Evolutionary conservation across 257 asterid genomes (phyloP).

Genomic region (Ophiorrhiza pumila): DNA sequence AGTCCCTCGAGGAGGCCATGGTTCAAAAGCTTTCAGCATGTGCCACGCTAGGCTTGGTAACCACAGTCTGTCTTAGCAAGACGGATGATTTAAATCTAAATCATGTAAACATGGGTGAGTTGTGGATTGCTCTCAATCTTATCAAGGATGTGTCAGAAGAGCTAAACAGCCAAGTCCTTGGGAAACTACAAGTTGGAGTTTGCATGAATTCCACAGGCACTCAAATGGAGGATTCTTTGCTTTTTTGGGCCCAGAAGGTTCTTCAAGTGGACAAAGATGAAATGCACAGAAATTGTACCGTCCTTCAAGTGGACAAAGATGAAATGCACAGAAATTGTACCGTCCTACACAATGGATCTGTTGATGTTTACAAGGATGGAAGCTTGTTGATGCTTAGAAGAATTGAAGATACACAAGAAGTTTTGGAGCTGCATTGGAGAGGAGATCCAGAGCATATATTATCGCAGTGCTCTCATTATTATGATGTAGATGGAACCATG

Average conservation of each 20-base stretch:
- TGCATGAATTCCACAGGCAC: neutral
- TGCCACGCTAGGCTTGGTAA: slow-evolving; percentile 28
- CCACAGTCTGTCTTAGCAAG: slow-evolving; percentile 28
- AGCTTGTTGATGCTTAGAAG: slow-evolving; percentile 6
- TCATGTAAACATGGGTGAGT: slow-evolving; percentile 30
- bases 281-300: neutral
- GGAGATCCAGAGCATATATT: slow-evolving; percentile 30
- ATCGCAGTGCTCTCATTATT: slow-evolving; percentile 34
- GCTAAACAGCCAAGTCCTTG: slow-evolving; percentile 3
- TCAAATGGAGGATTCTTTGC: slow-evolving; percentile 23
- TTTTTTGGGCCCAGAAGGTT: slow-evolving; percentile 32
- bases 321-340: slow-evolving; percentile 10
- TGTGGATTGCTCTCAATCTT: slow-evolving; percentile 32
- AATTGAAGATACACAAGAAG: neutral
- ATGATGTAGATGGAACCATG: slow-evolving; percentile 28
- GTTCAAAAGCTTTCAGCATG: slow-evolving; percentile 30
- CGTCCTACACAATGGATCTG: slow-evolving; percentile 4
- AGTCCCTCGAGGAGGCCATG: slow-evolving; percentile 11
- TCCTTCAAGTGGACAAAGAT: slow-evolving; percentile 10
- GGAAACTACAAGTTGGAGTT: slow-evolving; percentile 22
- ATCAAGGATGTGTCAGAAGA: slow-evolving; percentile 6
- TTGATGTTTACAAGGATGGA: neutral
- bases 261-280: slow-evolving; percentile 18
- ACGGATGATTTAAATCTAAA: slow-evolving; percentile 24
- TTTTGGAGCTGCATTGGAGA: slow-evolving; percentile 23